Evolutionary conservation across 1,139 yeast species (phyloP).

Genomic region (Kazachstania sp.): DNA sequence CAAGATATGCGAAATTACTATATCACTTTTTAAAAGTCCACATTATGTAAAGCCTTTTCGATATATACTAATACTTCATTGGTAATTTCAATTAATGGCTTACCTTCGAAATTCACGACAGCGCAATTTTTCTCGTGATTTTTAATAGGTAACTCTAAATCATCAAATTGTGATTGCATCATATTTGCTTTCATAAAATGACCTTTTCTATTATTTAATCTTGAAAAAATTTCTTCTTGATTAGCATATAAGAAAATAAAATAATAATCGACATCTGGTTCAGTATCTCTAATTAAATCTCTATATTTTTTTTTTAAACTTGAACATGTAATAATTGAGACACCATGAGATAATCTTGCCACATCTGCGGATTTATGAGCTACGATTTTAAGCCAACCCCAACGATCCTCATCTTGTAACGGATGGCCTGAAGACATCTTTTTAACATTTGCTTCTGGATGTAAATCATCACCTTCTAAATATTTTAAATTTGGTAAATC

Average conservation of each 20-base stretch:
- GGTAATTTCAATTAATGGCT: constrained; percentile 38
- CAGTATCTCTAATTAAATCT: constrained; percentile 39
- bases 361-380: constrained; percentile 35
- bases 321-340: constrained; percentile 70
- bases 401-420: constrained; percentile 77
- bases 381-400: constrained; percentile 71
- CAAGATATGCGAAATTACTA: background rate
- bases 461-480: constrained; percentile 79
- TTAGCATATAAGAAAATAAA: constrained; percentile 63
- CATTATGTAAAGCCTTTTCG: constrained; percentile 2
- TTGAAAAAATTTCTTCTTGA: constrained; percentile 47
- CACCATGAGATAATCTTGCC: constrained; percentile 28
- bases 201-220: constrained; percentile 55
- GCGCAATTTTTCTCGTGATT: constrained; percentile 30
- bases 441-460: constrained; percentile 61
- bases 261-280: constrained; percentile 39
- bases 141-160: constrained; percentile 59
- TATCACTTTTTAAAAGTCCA: background rate
- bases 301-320: constrained; percentile 70
- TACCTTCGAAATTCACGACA: constrained; percentile 30
- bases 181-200: constrained; percentile 84
- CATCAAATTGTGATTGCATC: constrained; percentile 70
- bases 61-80: constrained; percentile 29
- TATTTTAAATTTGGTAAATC: constrained; percentile 40
- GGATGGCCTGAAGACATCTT: constrained; percentile 82